These are phyloP conservation scores for Pichia sorboxylosa DNA, from an alignment of 1,139 yeast genomes.

Conservation along the genomic window DNA sequence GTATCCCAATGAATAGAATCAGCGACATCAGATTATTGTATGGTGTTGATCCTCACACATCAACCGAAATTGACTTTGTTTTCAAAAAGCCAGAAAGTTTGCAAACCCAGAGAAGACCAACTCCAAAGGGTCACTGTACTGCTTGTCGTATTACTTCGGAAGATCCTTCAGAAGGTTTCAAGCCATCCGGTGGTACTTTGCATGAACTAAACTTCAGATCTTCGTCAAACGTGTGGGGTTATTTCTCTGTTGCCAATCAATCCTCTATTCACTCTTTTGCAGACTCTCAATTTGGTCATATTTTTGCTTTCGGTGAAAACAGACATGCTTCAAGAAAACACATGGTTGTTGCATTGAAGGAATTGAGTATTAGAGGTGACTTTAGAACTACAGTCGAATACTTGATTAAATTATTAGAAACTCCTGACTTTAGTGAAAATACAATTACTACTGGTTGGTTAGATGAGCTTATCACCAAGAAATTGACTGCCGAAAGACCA, in stretches of 20 bases:
- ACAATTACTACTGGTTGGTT: slow-evolving; percentile 98
- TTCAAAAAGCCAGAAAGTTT: slow-evolving; percentile 64
- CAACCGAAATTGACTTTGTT: slow-evolving; percentile 84
- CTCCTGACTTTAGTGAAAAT: slow-evolving; percentile 92
- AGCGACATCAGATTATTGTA: slow-evolving; percentile 84
- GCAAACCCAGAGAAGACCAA: slow-evolving; percentile 78
- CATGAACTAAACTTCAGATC: slow-evolving; percentile 95
- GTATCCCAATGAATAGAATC: slow-evolving; percentile 91
- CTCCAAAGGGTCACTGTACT: slow-evolving; percentile 95
- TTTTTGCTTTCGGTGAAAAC: slow-evolving; percentile 96
- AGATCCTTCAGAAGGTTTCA: slow-evolving; percentile 98
- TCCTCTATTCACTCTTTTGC: slow-evolving; percentile 96
- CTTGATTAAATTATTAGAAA: slow-evolving; percentile 84
- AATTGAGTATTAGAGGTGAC: slow-evolving; percentile 93
- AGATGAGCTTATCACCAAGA: slow-evolving; percentile 87
- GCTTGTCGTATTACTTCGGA: slow-evolving; percentile 98
- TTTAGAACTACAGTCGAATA: slow-evolving; percentile 97
- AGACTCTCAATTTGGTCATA: slow-evolving; percentile 97
- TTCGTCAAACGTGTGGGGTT: slow-evolving; percentile 97
- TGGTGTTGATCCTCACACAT: slow-evolving; percentile 91
- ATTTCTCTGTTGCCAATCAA: slow-evolving; percentile 91
- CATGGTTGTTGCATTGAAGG: slow-evolving; percentile 97
- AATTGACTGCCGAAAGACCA: slow-evolving; percentile 93
- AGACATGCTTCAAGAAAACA: slow-evolving; percentile 96
- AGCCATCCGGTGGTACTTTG: slow-evolving; percentile 94